Base-by-base conservation (phyloP, 1,284 basidiomycete species). In the Ceratobasidium papillatum region DNA sequence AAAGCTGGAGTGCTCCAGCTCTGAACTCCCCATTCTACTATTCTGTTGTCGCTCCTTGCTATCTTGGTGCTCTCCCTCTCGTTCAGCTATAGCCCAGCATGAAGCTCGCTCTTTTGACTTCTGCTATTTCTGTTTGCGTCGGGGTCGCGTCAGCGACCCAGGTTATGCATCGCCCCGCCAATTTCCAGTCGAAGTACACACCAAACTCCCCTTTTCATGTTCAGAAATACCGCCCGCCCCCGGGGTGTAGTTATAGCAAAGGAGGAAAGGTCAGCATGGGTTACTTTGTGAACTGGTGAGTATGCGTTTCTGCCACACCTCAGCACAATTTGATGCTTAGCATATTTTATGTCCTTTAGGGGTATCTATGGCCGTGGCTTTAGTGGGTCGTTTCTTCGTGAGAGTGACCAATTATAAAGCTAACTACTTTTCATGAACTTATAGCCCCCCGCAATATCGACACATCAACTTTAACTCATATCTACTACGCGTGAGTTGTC, bases 231-330 rank as follows among this genome's bases (percentile, higher is more conserved):
- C 36, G 49, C 3, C 54, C 25, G 22, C 25, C 43, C 30, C 43
- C 62, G 11, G 43, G 12, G 4, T 49, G 41, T 19, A 51, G 45
- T 7, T 69, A 17, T 34, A 25, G 32, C 36, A 22, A 45, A 43
- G 79, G 79, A 30, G 83, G 83, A 22, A 90, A 91, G 78, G 84
- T 85, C 32, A 85, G 86, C 75, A 85, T 86, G 22, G 90, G 86
- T 0, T 91, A 91, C 81, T 91, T 90, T 81, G 58, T 41, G 14
- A 69, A 45, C 32, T 69, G 65, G 65, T 58, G 32, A 58, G 54
- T 17, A n/a, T n/a, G 32, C 7, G 2, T 45, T 58, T 27, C 22
- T 32, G 1, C 9, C 27, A 7, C 2, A 8, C 25, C 11, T 27
- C 8, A n/a, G n/a, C n/a, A 22, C 19, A 47, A 19, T 30, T 41